phyloP scores from a whole-genome alignment of 441 rosid species.

The Kokia cookei region DNA sequence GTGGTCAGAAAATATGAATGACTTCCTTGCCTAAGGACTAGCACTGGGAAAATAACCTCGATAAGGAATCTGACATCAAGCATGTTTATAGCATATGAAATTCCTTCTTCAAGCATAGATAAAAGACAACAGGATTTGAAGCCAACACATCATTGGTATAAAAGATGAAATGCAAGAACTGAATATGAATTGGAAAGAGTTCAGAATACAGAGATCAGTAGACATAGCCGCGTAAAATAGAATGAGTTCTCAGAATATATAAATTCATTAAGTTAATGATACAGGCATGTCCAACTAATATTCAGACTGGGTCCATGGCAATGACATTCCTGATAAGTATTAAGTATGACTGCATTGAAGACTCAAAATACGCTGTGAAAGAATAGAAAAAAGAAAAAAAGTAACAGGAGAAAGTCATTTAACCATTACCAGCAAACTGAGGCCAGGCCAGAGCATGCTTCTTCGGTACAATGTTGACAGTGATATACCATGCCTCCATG shows the following conservation, averaged over 20 bases:
- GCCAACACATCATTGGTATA: too few relatives aligned
- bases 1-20: background rate
- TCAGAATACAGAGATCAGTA: background rate
- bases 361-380: background rate
- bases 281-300: background rate
- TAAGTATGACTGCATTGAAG: background rate
- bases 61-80: background rate
- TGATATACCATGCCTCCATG: slow-evolving; percentile 97
- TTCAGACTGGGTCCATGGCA: background rate
- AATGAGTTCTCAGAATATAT: background rate
- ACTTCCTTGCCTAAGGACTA: background rate
- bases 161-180: background rate
- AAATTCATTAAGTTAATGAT: background rate
- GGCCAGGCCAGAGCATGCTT: slow-evolving; percentile 96
- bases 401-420: background rate
- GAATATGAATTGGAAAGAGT: background rate
- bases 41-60: background rate
- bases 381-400: background rate
- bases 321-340: background rate
- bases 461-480: slow-evolving; percentile 83
- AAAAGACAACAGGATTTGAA: too few relatives aligned
- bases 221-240: background rate
- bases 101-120: too few relatives aligned
- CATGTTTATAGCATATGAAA: background rate
- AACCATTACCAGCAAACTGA: slow-evolving; percentile 65